Evolutionary conservation across 805 yeast species (phyloP).

Genomic region (Myxozyma vanderwaltii): DNA sequence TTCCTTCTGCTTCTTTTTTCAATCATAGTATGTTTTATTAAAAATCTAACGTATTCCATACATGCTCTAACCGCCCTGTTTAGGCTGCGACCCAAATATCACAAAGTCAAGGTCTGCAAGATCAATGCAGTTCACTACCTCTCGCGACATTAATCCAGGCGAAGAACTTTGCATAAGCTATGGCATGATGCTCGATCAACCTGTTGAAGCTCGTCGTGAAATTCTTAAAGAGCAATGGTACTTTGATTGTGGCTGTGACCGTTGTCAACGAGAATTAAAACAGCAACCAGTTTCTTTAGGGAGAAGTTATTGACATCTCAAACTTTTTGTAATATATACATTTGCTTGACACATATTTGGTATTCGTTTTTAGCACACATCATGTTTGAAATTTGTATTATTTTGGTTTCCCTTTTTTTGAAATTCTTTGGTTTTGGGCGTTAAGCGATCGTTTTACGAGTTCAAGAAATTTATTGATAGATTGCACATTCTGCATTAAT

Average conservation of each 20-base stretch:
- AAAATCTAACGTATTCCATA: neutral
- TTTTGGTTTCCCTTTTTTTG: neutral
- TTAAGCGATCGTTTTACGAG: neutral
- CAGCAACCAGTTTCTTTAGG: neutral
- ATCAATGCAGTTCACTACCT: slow-evolving; percentile 49
- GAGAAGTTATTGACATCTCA: neutral
- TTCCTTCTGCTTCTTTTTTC: slow-evolving; percentile 66
- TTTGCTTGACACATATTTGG: too few species aligned
- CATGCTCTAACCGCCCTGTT: neutral
- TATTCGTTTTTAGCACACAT: neutral
- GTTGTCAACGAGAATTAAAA: slow-evolving; percentile 43
- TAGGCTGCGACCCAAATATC: slow-evolving; percentile 60
- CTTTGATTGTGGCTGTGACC: slow-evolving; percentile 56
- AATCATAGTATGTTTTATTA: slow-evolving; percentile 57
- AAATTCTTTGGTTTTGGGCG: neutral
- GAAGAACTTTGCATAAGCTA: slow-evolving; percentile 63
- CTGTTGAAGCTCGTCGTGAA: slow-evolving; percentile 47
- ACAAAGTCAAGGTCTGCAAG: slow-evolving; percentile 49
- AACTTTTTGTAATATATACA: neutral
- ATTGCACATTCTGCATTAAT: too few species aligned
- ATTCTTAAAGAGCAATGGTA: slow-evolving; percentile 58
- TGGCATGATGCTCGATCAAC: slow-evolving; percentile 53
- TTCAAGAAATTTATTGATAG: too few species aligned
- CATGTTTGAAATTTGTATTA: neutral
- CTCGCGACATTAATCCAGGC: slow-evolving; percentile 46